phyloP scores from a whole-genome alignment of 2,329 filamentous ascomycete species.

The Pseudogymnoascus sp. region DNA sequence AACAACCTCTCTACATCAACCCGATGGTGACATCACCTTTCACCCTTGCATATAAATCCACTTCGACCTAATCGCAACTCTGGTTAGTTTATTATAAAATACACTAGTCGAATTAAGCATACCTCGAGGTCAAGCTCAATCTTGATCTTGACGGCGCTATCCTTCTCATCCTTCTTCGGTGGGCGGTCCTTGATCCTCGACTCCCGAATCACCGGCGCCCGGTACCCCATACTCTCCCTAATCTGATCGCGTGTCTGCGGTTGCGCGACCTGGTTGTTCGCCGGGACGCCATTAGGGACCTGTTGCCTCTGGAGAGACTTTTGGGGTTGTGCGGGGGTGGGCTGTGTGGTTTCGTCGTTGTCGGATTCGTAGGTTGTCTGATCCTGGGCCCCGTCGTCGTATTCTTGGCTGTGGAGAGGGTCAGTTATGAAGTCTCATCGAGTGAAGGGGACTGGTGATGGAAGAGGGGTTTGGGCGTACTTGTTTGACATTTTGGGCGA shows the following conservation, averaged over 20 bases:
- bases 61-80: conserved; percentile 20
- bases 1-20: conserved; percentile 30
- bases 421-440: background rate
- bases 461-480: background rate
- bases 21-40: conserved; percentile 31
- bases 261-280: background rate
- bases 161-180: conserved; percentile 27
- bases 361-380: background rate
- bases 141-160: conserved; percentile 34
- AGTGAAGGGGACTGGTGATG: background rate
- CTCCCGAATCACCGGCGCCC: conserved; percentile 25
- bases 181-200: conserved; percentile 33
- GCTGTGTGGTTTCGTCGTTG: background rate
- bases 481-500: background rate
- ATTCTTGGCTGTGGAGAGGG: background rate
- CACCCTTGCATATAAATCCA: conserved; percentile 26
- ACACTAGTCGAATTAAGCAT: conserved; percentile 21
- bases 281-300: background rate
- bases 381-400: background rate
- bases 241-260: background rate
- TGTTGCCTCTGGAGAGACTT: background rate
- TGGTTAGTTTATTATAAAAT: background rate
- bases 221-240: conserved; percentile 22
- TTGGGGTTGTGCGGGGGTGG: background rate
- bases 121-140: conserved; percentile 33